Percentiles rank a stretch among this genome's conserved stretches.
These are phyloP conservation scores for Suillus clintonianus DNA, from an alignment of 768 basidiomycete species.

Conservation along the genomic window DNA sequence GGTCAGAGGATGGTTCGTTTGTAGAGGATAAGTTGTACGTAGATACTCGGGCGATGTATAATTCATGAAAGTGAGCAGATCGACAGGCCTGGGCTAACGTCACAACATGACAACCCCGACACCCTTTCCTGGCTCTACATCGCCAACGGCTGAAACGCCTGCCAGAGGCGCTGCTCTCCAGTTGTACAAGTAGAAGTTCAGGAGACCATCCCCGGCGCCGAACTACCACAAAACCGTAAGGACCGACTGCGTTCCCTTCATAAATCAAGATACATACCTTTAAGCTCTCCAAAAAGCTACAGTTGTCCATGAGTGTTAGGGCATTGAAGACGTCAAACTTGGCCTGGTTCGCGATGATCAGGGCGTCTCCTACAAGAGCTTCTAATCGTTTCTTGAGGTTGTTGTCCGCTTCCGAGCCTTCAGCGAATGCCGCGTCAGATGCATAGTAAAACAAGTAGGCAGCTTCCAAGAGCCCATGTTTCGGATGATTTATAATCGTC, in stretches of 20 bases:
- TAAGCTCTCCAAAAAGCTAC: constrained; percentile 75
- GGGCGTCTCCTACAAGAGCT: constrained; percentile 74
- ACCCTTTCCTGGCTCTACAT: constrained; percentile 65
- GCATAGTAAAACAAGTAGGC: constrained; percentile 98
- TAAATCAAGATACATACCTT: constrained; percentile 52
- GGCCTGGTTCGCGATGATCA: constrained; percentile 78
- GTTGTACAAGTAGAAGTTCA: constrained; percentile 95
- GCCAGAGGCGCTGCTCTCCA: constrained; percentile 85
- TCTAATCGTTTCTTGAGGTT: constrained; percentile 69
- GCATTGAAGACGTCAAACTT: constrained; percentile 98
- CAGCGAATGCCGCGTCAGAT: constrained; percentile 68
- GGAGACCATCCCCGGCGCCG: constrained; percentile 86
- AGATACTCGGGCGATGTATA: neutral
- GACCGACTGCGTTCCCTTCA: neutral
- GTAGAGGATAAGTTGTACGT: neutral
- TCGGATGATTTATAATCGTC: constrained; percentile 79
- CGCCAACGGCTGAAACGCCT: constrained; percentile 60
- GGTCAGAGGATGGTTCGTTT: neutral
- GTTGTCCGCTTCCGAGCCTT: constrained; percentile 60
- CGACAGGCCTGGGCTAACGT: constrained; percentile 14
- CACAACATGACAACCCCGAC: constrained; percentile 94
- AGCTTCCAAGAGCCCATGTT: constrained; percentile 77
- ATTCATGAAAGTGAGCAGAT: constrained; percentile 1
- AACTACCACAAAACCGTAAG: constrained; percentile 53
- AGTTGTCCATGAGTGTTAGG: constrained; percentile 93